Percentiles rank a stretch among this genome's conserved stretches.
Conservation (phyloP, 441 rosid species). For the Pelargonium australe region DNA sequence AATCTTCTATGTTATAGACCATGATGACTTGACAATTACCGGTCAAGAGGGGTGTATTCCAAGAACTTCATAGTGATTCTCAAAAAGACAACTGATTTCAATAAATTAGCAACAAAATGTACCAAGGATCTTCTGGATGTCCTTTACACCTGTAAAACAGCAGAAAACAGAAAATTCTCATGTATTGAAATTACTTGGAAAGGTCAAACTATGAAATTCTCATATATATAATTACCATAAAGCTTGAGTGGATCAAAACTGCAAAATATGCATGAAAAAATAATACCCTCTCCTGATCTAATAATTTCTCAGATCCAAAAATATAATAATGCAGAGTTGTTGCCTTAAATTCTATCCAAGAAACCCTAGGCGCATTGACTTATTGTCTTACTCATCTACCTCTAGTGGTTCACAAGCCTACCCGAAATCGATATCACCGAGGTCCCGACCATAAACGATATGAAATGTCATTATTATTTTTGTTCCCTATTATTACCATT, state of each 20-base stretch:
- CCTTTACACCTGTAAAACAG: neutral
- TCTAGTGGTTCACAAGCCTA: neutral
- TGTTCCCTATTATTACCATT: no score
- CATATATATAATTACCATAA: neutral
- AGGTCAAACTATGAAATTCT: neutral
- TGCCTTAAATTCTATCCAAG: no score
- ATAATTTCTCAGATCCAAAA: neutral
- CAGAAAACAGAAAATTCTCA: neutral
- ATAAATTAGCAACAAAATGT: neutral
- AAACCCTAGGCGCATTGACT: neutral
- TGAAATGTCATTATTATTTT: no score
- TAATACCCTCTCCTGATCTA: neutral
- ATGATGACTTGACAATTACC: constrained; percentile 32
- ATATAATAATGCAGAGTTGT: neutral
- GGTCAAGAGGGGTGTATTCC: constrained; percentile 76
- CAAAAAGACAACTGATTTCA: neutral
- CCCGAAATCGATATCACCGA: no score
- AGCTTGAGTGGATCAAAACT: neutral
- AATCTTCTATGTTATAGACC: neutral
- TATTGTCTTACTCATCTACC: neutral
- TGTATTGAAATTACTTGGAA: neutral
- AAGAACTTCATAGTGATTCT: constrained; percentile 61
- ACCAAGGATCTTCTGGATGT: neutral
- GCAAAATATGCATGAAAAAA: neutral
- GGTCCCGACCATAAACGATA: no score